Base-by-base conservation (phyloP, 2,329 filamentous ascomycete species). In the Fusarium xyrophilum region DNA sequence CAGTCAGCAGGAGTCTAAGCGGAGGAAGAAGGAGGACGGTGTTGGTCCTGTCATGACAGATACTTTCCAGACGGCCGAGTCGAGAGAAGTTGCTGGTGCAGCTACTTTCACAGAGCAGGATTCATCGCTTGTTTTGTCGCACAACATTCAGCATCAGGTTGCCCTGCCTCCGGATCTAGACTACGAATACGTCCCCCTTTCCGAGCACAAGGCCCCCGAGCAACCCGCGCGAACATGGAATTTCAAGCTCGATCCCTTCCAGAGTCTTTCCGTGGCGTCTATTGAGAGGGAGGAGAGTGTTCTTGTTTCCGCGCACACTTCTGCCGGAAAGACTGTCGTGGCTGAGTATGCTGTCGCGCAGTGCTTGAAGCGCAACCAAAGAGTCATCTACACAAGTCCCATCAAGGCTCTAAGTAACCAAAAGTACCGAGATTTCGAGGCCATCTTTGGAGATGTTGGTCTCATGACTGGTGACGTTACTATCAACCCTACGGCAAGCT, bases 361-460 rank as follows among this genome's bases (percentile, higher is more conserved):
- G 76, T 97, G 96, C 79, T 84, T 99, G 78, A 96, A 96, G 85
- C 92, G 93, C 78, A 98, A 98, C 81, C 96, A 99, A 82, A 88
- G 96, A 77, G 95, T 99, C 74, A 99, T 99, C 79, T 99, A 99
- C 82, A 99, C 96, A 12, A 97, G 94, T 85, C 96, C 96, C 3
- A 99, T 99, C 85, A 99, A 99, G 82, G 96, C 96, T 14, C 84
- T 99, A 74, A 98, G 94, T 80, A 99, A 99, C 81, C 96, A 99
- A 77, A 99, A 99, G 78, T 99, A 97, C 79, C 87, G 96, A 83
- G 96, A 99, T 77, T 99, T 99, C 79, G 90, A 92, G 72, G 93
- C 92, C 42, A 93, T 97, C 62, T 99, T 99, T 81, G 95, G 94
- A 62, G 96, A 99, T 77, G 95, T 97, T 53, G 96, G 96, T 61